phyloP scores from a whole-genome alignment of 305 asterid genomes.

The Caryopteris hybrid region DNA sequence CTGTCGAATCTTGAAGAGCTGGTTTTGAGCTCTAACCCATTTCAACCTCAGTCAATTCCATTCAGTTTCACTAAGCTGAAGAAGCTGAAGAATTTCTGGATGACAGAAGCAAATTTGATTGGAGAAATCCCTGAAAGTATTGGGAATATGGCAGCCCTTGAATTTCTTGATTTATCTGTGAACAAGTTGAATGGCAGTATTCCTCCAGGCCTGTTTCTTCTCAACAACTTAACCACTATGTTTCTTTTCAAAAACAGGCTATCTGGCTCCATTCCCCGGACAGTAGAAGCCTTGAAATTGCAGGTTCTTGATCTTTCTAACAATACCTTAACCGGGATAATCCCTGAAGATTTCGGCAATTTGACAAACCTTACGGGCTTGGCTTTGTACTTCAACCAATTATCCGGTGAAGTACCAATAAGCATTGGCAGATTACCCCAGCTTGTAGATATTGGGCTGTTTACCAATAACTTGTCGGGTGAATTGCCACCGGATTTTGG shows the following conservation, averaged over 20 bases:
- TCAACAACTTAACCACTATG: conserved; percentile 32
- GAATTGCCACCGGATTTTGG: conserved; percentile 75
- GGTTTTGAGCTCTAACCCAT: conserved; percentile 30
- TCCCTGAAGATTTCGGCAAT: conserved; percentile 63
- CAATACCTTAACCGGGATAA: conserved; percentile 52
- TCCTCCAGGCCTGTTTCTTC: conserved; percentile 51
- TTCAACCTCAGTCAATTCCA: conserved; percentile 57
- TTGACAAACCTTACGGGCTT: conserved; percentile 48
- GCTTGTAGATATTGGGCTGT: conserved; percentile 33
- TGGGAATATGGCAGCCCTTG: conserved; percentile 50
- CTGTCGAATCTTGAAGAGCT: conserved; percentile 51
- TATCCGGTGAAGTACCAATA: conserved; percentile 64
- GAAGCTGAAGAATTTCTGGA: conserved; percentile 46
- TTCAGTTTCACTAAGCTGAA: conserved; percentile 44
- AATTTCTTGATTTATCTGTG: conserved; percentile 44
- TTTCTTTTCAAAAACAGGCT: conserved; percentile 45
- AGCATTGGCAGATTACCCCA: conserved; percentile 53
- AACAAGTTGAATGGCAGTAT: conserved; percentile 55
- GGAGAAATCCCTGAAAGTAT: conserved; percentile 67
- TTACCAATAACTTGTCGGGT: conserved; percentile 57
- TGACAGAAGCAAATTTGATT: conserved; percentile 34
- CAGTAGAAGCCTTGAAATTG: conserved; percentile 36
- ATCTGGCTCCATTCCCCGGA: conserved; percentile 57
- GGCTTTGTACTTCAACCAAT: conserved; percentile 46
- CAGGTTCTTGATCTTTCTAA: conserved; percentile 52